Evolutionary conservation across 495 filamentous ascomycete species (phyloP).

Genomic region (Aspergillus leporis): DNA sequence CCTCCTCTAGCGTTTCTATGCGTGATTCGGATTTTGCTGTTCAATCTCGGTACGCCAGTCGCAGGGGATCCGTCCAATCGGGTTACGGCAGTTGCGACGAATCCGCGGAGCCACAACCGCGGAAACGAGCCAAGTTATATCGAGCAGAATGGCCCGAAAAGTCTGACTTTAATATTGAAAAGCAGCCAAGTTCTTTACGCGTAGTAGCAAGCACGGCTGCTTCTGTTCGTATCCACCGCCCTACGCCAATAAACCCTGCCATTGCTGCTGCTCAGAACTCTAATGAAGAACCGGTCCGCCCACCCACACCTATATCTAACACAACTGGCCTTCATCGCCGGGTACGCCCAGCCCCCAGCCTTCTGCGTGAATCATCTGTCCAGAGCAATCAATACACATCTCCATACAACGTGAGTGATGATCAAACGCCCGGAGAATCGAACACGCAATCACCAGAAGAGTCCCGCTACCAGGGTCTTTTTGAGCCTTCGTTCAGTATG

Average conservation of each 20-base stretch:
- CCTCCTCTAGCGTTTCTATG: slow-evolving; percentile 51
- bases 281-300: slow-evolving; percentile 75
- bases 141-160: slow-evolving; percentile 68
- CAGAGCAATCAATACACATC: slow-evolving; percentile 44
- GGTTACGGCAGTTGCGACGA: slow-evolving; percentile 73
- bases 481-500: slow-evolving; percentile 57
- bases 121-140: slow-evolving; percentile 72
- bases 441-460: slow-evolving; percentile 47
- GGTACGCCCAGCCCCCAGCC: slow-evolving; percentile 33
- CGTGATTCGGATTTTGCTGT: slow-evolving; percentile 36
- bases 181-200: slow-evolving; percentile 74
- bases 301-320: slow-evolving; percentile 76
- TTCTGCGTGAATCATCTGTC: slow-evolving; percentile 47
- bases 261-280: slow-evolving; percentile 49
- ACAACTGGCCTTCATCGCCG: slow-evolving; percentile 35
- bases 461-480: slow-evolving; percentile 47
- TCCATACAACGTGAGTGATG: slow-evolving; percentile 48
- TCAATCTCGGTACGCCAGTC: slow-evolving; percentile 29
- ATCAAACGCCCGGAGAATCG: slow-evolving; percentile 30
- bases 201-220: slow-evolving; percentile 85
- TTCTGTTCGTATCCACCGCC: slow-evolving; percentile 82
- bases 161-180: slow-evolving; percentile 63
- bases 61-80: slow-evolving; percentile 47
- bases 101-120: slow-evolving; percentile 57
- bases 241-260: slow-evolving; percentile 61